These are phyloP conservation scores for Phytopythium chamaehyphon DNA, from an alignment of 352 stramenopile species.

Conservation along the genomic window DNA sequence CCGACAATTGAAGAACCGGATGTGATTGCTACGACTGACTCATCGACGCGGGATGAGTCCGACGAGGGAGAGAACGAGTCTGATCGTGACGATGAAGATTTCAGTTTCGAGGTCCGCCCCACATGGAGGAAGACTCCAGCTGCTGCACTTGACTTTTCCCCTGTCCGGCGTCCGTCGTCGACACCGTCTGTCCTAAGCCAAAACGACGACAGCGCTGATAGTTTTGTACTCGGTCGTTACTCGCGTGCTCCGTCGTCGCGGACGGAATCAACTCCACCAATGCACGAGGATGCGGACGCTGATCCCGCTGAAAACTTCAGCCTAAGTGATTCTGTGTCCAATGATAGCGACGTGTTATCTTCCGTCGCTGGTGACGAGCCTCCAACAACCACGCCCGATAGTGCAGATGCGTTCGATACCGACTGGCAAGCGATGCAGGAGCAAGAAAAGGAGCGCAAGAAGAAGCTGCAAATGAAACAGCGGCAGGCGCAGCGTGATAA, in stretches of 20 bases:
- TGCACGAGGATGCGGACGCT: slow-evolving; percentile 10
- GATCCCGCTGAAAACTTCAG: background rate
- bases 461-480: slow-evolving; percentile 66
- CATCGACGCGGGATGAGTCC: background rate
- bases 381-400: background rate
- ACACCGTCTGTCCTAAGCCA: background rate
- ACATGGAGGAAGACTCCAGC: slow-evolving; percentile 13
- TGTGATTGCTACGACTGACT: background rate
- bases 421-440: slow-evolving; percentile 74
- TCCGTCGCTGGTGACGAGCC: background rate
- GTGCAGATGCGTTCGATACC: slow-evolving; percentile 29
- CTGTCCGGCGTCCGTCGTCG: background rate
- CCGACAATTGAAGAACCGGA: background rate
- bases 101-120: slow-evolving; percentile 58
- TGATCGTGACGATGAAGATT: slow-evolving; percentile 12
- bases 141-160: too few species aligned
- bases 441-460: slow-evolving; percentile 69
- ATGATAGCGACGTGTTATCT: background rate
- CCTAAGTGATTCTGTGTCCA: slow-evolving; percentile 1
- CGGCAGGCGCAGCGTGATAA: slow-evolving; percentile 77
- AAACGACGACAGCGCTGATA: slow-evolving; percentile 8
- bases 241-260: slow-evolving; percentile 4
- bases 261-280: slow-evolving; percentile 13
- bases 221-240: slow-evolving; percentile 22
- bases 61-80: slow-evolving; percentile 11